These are phyloP conservation scores for Abrus precatorius DNA, from an alignment of 306 rosid species.

Conservation along the genomic window DNA sequence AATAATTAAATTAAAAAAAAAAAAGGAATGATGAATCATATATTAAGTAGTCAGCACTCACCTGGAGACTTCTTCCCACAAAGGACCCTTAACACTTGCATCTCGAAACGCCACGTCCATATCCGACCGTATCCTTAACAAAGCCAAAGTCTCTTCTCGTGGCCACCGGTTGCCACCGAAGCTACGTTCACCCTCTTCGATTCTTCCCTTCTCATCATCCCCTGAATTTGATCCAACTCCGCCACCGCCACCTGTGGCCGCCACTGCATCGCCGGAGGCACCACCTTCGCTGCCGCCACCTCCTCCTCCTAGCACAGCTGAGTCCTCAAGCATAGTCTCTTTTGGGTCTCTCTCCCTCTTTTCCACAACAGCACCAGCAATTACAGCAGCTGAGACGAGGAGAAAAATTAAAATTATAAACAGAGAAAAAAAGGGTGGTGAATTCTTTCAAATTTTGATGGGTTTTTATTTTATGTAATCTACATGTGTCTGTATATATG, in stretches of 20 bases:
- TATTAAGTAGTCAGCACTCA: not conserved
- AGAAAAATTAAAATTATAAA: conserved; percentile 53
- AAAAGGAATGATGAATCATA: not conserved
- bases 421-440: conserved; percentile 63
- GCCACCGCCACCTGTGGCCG: conserved; percentile 13
- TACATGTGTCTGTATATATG: conserved; percentile 7
- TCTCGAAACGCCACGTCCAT: conserved; percentile 92
- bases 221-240: conserved; percentile 74
- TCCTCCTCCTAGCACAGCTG: conserved; percentile 53
- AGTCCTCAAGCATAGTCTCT: conserved; percentile 76
- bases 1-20: not conserved
- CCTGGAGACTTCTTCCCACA: conserved; percentile 97
- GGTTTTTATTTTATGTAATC: conserved; percentile 64
- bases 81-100: conserved; percentile 92
- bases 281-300: conserved; percentile 44
- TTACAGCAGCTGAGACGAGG: conserved; percentile 60
- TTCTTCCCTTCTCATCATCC: conserved; percentile 64
- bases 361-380: conserved; percentile 51
- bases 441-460: conserved; percentile 64
- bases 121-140: conserved; percentile 86
- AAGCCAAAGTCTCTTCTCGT: conserved; percentile 85
- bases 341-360: conserved; percentile 32
- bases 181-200: conserved; percentile 76
- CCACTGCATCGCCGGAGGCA: conserved; percentile 60
- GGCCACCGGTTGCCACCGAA: conserved; percentile 98